Evolutionary conservation across 352 stramenopile species (phyloP), one percentile per base, ranked within the genome.

Genomic region (Globisporangium solare): DNA sequence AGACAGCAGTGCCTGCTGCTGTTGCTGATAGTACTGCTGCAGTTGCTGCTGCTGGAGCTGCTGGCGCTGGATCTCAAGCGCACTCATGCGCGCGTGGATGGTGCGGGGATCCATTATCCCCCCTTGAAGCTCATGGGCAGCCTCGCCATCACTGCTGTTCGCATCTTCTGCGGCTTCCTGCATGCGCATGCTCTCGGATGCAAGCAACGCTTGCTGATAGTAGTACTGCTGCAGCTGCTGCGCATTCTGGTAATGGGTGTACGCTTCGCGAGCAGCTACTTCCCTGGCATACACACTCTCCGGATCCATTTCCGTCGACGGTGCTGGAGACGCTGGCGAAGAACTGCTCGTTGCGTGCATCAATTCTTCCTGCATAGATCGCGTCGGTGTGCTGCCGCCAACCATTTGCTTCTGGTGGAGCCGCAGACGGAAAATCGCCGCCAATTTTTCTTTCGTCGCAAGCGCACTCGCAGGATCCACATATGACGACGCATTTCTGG

Each of bases 161-260:
- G 63, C 68, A 43, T 13, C 39, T 43, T 35, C 27, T 35, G 27
- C 27, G 27, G 27, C 27, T 35, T 35, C 27, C 10, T 10, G 27
- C 60, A 76, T 64, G 3, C 63, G 56, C 46, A 74, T 24, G 35
- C 43, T 76, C 41, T 17, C 61, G 27, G 62, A 62, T 10, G 68
- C 67, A 43, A 90, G 53, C 64, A 88, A 61, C 40, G 82, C 63
- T 55, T 88, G 78, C 41, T 86, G 75, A 46, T 86, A 83, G 51
- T 84, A 84, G 46, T 85, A 86, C 54, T 83, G 76, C 42, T 83
- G 76, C 15, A 78, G 65, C 41, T 81, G 76, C 15, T 71, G 67
- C 15, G 65, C 68, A 32, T 73, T 58, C 47, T 71, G 73, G 21
- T 86, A 77, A 22, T 86, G 74, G 20, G 66, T 64, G 40, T 84